Evolutionary conservation across 768 basidiomycete genomes (phyloP).

Genomic region (Cystofilobasidium capitatum): DNA sequence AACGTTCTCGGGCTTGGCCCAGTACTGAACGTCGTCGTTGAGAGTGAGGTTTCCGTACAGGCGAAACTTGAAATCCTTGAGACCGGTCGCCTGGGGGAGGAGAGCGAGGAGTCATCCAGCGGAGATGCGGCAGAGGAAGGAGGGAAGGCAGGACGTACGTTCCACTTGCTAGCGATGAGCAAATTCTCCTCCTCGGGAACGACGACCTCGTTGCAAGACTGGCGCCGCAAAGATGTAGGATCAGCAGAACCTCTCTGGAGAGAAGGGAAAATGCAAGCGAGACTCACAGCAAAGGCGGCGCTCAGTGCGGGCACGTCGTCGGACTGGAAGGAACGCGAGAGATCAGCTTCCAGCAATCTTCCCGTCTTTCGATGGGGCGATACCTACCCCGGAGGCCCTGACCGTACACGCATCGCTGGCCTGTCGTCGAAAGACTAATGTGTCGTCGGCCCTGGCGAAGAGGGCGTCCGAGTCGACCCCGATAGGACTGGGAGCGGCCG

Average conservation of each 20-base stretch:
- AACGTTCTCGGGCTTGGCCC: conserved; percentile 6
- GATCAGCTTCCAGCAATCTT: background rate
- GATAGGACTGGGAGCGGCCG: background rate
- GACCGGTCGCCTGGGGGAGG: background rate
- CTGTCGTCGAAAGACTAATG: no score
- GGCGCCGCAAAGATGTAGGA: background rate
- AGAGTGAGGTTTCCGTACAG: conserved; percentile 2
- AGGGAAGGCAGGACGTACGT: background rate
- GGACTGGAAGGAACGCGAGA: background rate
- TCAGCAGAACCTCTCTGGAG: no score
- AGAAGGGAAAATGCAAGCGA: background rate
- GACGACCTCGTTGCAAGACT: background rate
- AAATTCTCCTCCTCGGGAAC: conserved; percentile 3
- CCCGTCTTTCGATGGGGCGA: background rate
- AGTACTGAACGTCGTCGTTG: background rate
- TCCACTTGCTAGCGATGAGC: background rate
- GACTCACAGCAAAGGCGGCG: background rate
- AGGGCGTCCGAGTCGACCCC: background rate
- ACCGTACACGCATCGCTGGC: background rate
- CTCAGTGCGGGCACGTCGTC: background rate
- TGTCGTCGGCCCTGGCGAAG: background rate
- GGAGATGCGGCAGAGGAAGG: background rate
- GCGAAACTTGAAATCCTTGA: background rate
- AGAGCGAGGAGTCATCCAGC: background rate
- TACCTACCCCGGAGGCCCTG: background rate